Evolutionary conservation across 2,329 filamentous ascomycete species (phyloP), one percentile per base, ranked within the genome.

Genomic region (Fusarium concolor): DNA sequence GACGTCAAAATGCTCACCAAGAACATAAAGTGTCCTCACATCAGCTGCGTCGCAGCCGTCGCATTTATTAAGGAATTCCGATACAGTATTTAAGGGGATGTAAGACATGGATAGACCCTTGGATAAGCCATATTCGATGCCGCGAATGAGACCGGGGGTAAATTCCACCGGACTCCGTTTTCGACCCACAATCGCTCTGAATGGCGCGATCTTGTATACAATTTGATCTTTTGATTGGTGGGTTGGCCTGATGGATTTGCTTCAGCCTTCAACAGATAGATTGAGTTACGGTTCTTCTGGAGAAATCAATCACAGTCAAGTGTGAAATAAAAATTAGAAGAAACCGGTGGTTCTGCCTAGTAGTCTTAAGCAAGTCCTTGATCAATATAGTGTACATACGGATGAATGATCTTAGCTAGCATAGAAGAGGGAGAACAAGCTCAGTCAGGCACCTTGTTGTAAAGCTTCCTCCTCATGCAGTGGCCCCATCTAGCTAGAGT

Each of bases 131-230:
- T 57, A 50, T 44, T 24, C 35, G 49, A 26, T 45, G 41, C 45
- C 45, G 37, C 56, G 58, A 68, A 73, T 62, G 58, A 67, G 64
- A 61, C 64, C 62, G 68, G 70, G 68, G 67, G 41, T 65, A 71
- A 53, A 53, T 71, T 73, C 56, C 31, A 70, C 70, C 69, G 67
- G 46, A 26, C 50, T 63, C 68, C 70, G 53, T 26, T 31, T 57
- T 49, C 15, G 39, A 68, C 33, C 37, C 24, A 60, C 29, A 43
- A 62, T 35, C 22, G n/a, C 31, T 38, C 18, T 43, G 43, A 65
- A 64, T 52, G 44, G 44, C 26, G 35, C 45, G 42, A 60, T 51
- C 46, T 33, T 45, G 33, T 26, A 35, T 26, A 46, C 22, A 24
- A 24, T 22, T 26, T 41, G 8, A 18, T 50, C n/a, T 17, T 39